phyloP scores from a whole-genome alignment of 768 basidiomycete genomes.

The Kwoniella sp. region DNA sequence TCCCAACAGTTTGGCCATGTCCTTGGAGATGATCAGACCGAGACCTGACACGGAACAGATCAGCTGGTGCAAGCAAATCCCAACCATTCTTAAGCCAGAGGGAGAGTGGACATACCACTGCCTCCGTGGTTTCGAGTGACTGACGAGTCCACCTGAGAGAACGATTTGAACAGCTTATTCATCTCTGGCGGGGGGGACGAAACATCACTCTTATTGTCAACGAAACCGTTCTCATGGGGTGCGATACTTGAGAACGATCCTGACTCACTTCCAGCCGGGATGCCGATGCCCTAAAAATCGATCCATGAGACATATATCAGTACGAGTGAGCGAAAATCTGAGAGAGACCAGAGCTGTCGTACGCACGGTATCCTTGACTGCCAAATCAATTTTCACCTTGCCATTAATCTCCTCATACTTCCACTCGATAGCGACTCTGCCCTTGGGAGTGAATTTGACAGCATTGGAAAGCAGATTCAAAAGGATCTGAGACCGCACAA shows the following conservation, averaged over 20 bases:
- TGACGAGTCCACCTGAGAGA: constrained; percentile 48
- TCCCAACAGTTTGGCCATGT: constrained; percentile 42
- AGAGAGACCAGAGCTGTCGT: not conserved
- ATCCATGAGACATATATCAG: too few relatives aligned
- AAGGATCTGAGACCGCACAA: constrained; percentile 12
- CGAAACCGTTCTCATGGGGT: not conserved
- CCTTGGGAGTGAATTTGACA: constrained; percentile 47
- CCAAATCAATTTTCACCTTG: constrained; percentile 24
- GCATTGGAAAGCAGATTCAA: constrained; percentile 46
- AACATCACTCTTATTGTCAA: not conserved
- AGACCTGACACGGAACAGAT: constrained; percentile 24
- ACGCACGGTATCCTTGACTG: constrained; percentile 38
- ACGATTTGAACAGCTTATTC: constrained; percentile 45
- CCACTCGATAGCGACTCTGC: constrained; percentile 41
- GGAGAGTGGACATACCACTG: constrained; percentile 27
- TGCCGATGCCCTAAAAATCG: constrained; percentile 42
- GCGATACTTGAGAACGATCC: too few relatives aligned
- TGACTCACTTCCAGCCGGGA: constrained; percentile 34
- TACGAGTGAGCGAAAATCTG: too few relatives aligned
- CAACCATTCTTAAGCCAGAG: not conserved
- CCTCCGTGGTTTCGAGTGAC: constrained; percentile 46
- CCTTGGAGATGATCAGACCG: constrained; percentile 46
- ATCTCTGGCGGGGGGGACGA: constrained; percentile 27
- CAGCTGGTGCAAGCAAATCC: not conserved
- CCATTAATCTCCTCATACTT: constrained; percentile 14